Conservation (phyloP, 129 eudicot species). For the Oenanthe sinensis region DNA sequence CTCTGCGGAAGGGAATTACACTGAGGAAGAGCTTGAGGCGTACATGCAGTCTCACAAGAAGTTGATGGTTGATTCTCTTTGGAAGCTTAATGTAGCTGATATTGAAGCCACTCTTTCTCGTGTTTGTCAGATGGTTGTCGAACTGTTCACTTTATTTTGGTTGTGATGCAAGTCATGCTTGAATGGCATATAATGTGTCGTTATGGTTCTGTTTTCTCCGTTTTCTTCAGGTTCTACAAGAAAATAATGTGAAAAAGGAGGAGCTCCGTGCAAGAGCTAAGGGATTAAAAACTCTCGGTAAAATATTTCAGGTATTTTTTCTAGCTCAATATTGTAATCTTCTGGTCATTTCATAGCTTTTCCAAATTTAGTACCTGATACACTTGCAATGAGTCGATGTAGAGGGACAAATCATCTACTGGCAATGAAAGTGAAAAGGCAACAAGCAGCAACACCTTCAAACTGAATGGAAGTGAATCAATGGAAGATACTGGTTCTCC, state of each 20-base stretch:
- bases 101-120: slow-evolving; percentile 83
- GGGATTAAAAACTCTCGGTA: slow-evolving; percentile 84
- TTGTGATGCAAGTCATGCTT: neutral
- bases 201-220: neutral
- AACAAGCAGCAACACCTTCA: slow-evolving; percentile 26
- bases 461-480: slow-evolving; percentile 52
- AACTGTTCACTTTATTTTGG: neutral
- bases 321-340: slow-evolving; percentile 1
- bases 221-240: slow-evolving; percentile 72
- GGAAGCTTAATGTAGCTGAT: slow-evolving; percentile 97
- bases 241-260: slow-evolving; percentile 63
- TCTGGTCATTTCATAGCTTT: neutral
- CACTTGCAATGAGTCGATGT: slow-evolving; percentile 12
- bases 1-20: slow-evolving; percentile 68
- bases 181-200: neutral
- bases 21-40: slow-evolving; percentile 81
- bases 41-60: slow-evolving; percentile 92
- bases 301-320: slow-evolving; percentile 70
- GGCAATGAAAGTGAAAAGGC: slow-evolving; percentile 48
- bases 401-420: slow-evolving; percentile 56
- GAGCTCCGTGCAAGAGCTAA: slow-evolving; percentile 89
- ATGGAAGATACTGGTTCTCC: slow-evolving; percentile 25
- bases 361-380: slow-evolving; percentile 3
- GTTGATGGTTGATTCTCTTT: slow-evolving; percentile 86
- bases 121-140: slow-evolving; percentile 84